Evolutionary conservation across 140 eudicot species (phyloP).

Genomic region (Oenanthe javanica): DNA sequence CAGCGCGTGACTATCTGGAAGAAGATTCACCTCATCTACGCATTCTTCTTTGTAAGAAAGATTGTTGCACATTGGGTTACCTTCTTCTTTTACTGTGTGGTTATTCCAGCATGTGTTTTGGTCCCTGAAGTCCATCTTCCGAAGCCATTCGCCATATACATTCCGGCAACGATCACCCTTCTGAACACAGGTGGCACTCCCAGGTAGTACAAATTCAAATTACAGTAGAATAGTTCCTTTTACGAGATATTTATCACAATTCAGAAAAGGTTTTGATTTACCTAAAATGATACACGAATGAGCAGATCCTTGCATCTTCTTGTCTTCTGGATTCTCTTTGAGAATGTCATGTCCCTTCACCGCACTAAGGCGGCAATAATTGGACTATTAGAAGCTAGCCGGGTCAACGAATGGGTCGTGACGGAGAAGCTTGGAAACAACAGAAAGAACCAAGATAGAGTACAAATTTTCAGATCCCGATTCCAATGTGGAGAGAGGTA

Average conservation of each 20-base stretch:
- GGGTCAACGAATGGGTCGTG: conserved; percentile 91
- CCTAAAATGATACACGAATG: neutral
- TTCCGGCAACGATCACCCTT: conserved; percentile 67
- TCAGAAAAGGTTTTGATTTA: neutral
- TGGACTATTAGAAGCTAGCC: conserved; percentile 66
- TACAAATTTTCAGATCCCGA: conserved; percentile 24
- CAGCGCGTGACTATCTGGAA: conserved; percentile 77
- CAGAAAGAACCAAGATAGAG: conserved; percentile 29
- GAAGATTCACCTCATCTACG: conserved; percentile 62
- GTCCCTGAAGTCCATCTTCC: conserved; percentile 78
- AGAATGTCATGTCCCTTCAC: conserved; percentile 91
- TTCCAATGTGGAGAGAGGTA: conserved; percentile 55
- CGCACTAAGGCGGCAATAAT: conserved; percentile 78
- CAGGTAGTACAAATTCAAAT: conserved; percentile 32
- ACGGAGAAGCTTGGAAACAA: conserved; percentile 80
- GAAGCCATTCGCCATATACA: conserved; percentile 50
- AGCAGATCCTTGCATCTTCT: conserved; percentile 71
- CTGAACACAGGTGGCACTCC: conserved; percentile 61
- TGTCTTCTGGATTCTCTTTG: conserved; percentile 85
- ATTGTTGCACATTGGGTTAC: conserved; percentile 84
- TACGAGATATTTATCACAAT: neutral
- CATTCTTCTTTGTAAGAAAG: conserved; percentile 80
- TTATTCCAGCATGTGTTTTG: conserved; percentile 60
- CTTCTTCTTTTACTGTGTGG: conserved; percentile 69
- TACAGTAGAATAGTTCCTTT: neutral